Base-by-base conservation (phyloP, 2,329 filamentous ascomycete species). In the Paramyrothecium roridum region DNA sequence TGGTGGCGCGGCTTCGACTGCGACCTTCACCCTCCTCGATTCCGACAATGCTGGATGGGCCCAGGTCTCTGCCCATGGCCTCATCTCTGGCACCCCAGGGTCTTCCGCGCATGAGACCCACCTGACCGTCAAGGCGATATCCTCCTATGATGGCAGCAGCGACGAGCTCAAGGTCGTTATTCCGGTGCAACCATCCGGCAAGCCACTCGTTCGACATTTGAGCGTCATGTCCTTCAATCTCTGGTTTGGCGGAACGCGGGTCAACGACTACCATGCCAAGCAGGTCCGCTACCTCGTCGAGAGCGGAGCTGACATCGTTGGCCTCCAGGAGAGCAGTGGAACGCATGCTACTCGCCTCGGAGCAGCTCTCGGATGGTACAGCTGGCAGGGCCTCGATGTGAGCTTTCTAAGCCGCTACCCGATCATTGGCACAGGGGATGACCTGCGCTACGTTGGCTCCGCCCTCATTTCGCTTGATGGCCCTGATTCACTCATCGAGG, bases 371-470 rank as follows among this genome's bases (percentile, higher is more conserved):
- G 74, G 74, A 2, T 76, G 73, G 73, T 65, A 72, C 48, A 57
- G 60, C 52, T 74, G 69, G 68, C 66, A 73, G 46, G 67, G 65
- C 34, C 62, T 60, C 8, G 67, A 72, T 34, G 61, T 68, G 17
- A 67, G 67, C 48, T 66, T 74, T 56, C 61, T 76, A 30, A 72
- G 69, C 59, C 67, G 72, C 33, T 76, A 76, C 51, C 73, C 73
- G 10, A 75, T 77, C 43, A 63, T 61, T 1, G 60, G 72, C 48
- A 58, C 56, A 1, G 62, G 65, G 34, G 59, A 56, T 6, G 57
- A 66, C 17, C 62, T 67, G 46, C 63, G 63, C 33, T 60, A 64
- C 19, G 65, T 67, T 19, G 67, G 66, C 3, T 68, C 66, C 23
- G 70, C 71, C 6, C 67, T 63, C 19, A 65, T 77, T 46, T 62